These are phyloP conservation scores for Amborella trichopoda DNA, from an alignment of 164 flowering plant genomes.

Conservation along the genomic window DNA sequence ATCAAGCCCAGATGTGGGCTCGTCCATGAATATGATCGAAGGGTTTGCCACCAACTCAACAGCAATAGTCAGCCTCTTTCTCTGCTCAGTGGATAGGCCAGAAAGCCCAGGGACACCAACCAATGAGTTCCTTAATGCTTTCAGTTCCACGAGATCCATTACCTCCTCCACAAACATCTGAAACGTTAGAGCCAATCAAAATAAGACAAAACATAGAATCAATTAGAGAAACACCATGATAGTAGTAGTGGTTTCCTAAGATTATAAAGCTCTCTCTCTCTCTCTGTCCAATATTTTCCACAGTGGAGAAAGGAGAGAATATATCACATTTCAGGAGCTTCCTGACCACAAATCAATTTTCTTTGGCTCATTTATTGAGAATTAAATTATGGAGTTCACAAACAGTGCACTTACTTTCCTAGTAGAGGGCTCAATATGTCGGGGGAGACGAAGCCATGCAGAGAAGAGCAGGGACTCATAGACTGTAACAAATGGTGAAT, in stretches of 20 bases:
- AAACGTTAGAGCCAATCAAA: no score
- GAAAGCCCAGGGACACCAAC: not conserved
- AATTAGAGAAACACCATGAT: no score
- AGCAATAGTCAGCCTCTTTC: not conserved
- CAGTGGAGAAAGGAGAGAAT: not conserved
- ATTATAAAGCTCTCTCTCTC: no score
- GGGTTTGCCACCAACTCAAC: conserved; percentile 2
- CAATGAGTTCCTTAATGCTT: not conserved
- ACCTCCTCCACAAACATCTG: conserved; percentile 2
- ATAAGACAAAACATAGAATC: no score
- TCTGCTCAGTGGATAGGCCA: not conserved
- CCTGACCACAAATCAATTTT: no score
- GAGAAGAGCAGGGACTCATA: conserved; percentile 1
- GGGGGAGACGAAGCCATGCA: not conserved
- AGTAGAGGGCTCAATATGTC: not conserved
- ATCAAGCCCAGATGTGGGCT: conserved; percentile 1
- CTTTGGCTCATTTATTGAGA: not conserved
- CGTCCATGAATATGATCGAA: conserved; percentile 3
- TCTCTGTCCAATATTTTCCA: no score
- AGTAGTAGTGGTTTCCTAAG: no score
- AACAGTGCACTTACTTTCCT: not conserved
- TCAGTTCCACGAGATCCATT: conserved; percentile 1
- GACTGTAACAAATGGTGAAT: conserved; percentile 2
- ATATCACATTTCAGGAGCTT: not conserved
- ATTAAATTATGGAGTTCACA: not conserved